These are phyloP conservation scores for Colletotrichum spinosum DNA, from an alignment of 2,329 filamentous ascomycete genomes.

Conservation along the genomic window DNA sequence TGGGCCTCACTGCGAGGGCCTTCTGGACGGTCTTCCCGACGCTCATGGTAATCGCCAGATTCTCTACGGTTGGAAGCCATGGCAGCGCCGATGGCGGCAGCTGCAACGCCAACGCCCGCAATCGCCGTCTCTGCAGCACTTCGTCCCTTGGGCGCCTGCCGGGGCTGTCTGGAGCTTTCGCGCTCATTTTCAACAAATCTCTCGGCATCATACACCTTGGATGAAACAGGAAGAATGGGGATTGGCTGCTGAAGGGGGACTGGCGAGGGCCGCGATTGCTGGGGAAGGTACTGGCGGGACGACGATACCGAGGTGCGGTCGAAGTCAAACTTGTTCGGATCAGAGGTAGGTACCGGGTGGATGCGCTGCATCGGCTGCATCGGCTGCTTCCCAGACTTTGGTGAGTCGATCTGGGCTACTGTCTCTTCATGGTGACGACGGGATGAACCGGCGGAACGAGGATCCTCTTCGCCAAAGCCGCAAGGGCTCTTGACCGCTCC, in stretches of 20 bases:
- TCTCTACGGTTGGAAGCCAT: slow-evolving; percentile 51
- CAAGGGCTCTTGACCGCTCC: slow-evolving; percentile 67
- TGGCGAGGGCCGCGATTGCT: slow-evolving; percentile 63
- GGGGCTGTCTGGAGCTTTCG: slow-evolving; percentile 45
- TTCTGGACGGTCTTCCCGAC: slow-evolving; percentile 33
- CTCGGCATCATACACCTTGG: slow-evolving; percentile 71
- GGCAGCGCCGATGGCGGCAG: slow-evolving; percentile 61
- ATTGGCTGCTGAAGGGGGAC: slow-evolving; percentile 88
- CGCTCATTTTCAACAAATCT: slow-evolving; percentile 52
- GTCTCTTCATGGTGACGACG: slow-evolving; percentile 51
- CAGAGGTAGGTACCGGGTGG: slow-evolving; percentile 74
- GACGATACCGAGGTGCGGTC: slow-evolving; percentile 61
- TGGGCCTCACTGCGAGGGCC: slow-evolving; percentile 17
- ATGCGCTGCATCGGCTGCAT: slow-evolving; percentile 67
- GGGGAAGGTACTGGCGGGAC: slow-evolving; percentile 52
- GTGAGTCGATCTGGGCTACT: slow-evolving; percentile 49
- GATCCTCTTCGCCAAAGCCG: slow-evolving; percentile 58
- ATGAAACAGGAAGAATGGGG: slow-evolving; percentile 79
- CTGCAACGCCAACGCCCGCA: slow-evolving; percentile 60
- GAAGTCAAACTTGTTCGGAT: slow-evolving; percentile 72
- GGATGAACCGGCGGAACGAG: slow-evolving; percentile 44
- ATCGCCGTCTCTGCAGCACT: slow-evolving; percentile 58
- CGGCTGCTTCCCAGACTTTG: slow-evolving; percentile 41
- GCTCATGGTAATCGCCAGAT: slow-evolving; percentile 44
- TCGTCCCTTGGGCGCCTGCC: slow-evolving; percentile 51